Evolutionary conservation across 2,329 filamentous ascomycete species (phyloP).

Genomic region (Nigrograna mackinnonii): DNA sequence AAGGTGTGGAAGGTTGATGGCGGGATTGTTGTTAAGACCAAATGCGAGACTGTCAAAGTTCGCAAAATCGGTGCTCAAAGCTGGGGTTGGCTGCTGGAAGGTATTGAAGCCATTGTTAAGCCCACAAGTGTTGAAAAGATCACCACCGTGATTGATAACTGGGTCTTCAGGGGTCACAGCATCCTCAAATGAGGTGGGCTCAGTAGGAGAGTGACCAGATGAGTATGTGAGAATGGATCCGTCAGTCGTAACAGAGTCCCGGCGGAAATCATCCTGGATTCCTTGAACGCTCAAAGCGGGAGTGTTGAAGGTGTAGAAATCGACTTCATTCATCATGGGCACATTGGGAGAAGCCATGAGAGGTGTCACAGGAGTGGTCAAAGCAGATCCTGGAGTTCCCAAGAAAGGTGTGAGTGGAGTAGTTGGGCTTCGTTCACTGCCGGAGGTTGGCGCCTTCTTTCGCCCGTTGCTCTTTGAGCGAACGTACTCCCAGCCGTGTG

Average conservation of each 20-base stretch:
- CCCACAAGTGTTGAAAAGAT: slow-evolving; percentile 62
- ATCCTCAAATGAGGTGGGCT: slow-evolving; percentile 47
- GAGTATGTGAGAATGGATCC: slow-evolving; percentile 40
- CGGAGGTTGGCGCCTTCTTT: slow-evolving; percentile 33
- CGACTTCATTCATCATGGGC: slow-evolving; percentile 38
- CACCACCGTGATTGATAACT: slow-evolving; percentile 64
- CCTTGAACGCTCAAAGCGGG: slow-evolving; percentile 30
- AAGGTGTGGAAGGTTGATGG: slow-evolving; percentile 54
- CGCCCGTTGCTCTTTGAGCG: slow-evolving; percentile 86
- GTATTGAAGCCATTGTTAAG: slow-evolving; percentile 60
- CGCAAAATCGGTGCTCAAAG: slow-evolving; percentile 34
- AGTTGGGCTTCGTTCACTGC: slow-evolving; percentile 32
- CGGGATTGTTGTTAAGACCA: slow-evolving; percentile 19
- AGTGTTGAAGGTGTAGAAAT: slow-evolving; percentile 32
- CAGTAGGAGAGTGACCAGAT: slow-evolving; percentile 45
- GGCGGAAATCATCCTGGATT: slow-evolving; percentile 38
- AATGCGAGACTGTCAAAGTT: slow-evolving; percentile 47
- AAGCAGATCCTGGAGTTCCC: slow-evolving; percentile 37
- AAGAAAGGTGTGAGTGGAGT: slow-evolving; percentile 40
- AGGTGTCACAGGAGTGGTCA: slow-evolving; percentile 41
- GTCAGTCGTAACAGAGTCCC: slow-evolving; percentile 40
- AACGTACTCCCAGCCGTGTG: slow-evolving; percentile 86
- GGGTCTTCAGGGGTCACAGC: slow-evolving; percentile 49
- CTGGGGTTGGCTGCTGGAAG: slow-evolving; percentile 60
- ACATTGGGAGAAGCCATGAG: slow-evolving; percentile 47